Conservation (phyloP, 1,284 basidiomycete species). For the Papiliotrema fonsecae region DNA sequence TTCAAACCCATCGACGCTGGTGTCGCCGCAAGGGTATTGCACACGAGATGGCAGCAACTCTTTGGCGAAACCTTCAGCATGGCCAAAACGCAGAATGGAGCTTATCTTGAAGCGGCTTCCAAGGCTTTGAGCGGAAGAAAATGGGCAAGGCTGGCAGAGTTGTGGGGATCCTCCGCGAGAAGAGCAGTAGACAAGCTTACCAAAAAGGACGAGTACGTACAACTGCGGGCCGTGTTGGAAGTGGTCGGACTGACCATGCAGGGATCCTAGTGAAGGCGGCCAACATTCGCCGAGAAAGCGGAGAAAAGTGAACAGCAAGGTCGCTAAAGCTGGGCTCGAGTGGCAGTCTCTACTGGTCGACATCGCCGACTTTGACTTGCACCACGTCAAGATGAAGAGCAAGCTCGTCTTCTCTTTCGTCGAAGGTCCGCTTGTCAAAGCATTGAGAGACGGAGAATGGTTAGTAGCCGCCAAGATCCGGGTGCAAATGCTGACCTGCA, state of each 20-base stretch:
- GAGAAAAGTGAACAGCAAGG: conserved; percentile 57
- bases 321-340: conserved; percentile 43
- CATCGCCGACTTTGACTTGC: conserved; percentile 75
- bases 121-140: conserved; percentile 76
- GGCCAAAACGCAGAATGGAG: conserved; percentile 69
- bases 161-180: conserved; percentile 58
- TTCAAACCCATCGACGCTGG: conserved; percentile 90
- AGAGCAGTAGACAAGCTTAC: conserved; percentile 49
- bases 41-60: conserved; percentile 72
- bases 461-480: conserved; percentile 42
- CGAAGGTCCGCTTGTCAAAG: conserved; percentile 93
- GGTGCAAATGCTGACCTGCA: conserved; percentile 40
- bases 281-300: conserved; percentile 60
- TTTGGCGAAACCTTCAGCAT: conserved; percentile 87
- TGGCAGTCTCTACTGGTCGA: conserved; percentile 73
- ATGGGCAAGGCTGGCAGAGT: conserved; percentile 76
- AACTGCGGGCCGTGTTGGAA: background rate
- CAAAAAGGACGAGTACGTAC: conserved; percentile 51
- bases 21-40: conserved; percentile 68
- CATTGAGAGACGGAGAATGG: conserved; percentile 87
- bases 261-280: conserved; percentile 22
- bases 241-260: conserved; percentile 3
- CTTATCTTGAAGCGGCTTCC: conserved; percentile 77
- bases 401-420: conserved; percentile 93
- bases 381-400: conserved; percentile 75